These are phyloP conservation scores for Cytospora schulzeri DNA, from an alignment of 2,329 filamentous ascomycete species.

Conservation along the genomic window DNA sequence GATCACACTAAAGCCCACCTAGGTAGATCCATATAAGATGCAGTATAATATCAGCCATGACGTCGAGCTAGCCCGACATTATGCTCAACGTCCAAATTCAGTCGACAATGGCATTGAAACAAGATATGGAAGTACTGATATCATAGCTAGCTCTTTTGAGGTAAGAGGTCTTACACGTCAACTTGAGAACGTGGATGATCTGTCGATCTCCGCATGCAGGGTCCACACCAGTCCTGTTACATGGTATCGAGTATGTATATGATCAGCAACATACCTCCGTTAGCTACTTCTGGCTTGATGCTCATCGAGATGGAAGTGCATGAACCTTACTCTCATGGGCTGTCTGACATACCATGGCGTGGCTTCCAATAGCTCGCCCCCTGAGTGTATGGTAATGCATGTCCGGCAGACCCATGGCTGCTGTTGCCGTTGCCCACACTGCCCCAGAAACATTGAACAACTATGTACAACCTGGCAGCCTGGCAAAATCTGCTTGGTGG, in stretches of 20 bases:
- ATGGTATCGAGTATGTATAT: background rate
- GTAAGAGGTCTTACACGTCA: background rate
- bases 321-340: background rate
- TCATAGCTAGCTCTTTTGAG: constrained; percentile 18
- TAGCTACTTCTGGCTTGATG: background rate
- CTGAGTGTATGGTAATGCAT: background rate
- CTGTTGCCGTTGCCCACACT: constrained; percentile 1
- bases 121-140: constrained; percentile 14
- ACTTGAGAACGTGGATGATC: constrained; percentile 9
- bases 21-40: background rate
- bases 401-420: background rate
- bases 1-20: background rate
- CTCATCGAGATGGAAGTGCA: background rate
- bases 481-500: background rate
- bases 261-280: background rate
- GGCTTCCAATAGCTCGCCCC: background rate
- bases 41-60: constrained; percentile 8
- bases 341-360: background rate
- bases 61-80: constrained; percentile 16
- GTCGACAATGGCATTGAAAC: background rate
- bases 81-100: background rate
- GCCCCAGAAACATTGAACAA: background rate
- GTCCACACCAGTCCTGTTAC: constrained; percentile 18
- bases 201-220: constrained; percentile 24
- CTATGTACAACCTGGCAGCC: too few relatives aligned